Evolutionary conservation across 768 basidiomycete genomes (phyloP).

Genomic region (Termitomyces sp.): DNA sequence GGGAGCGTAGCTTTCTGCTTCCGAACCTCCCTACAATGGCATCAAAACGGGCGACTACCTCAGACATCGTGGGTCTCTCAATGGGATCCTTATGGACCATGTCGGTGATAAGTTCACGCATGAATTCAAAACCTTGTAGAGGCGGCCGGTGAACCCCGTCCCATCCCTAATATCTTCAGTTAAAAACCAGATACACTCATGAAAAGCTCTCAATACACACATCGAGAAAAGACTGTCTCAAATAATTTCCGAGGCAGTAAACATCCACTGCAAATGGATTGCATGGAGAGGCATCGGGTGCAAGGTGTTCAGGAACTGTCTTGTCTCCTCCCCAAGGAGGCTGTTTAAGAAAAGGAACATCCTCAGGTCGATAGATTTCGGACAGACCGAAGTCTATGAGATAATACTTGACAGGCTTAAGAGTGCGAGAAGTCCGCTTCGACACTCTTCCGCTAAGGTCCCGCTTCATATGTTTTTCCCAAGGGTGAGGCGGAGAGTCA

Average conservation of each 20-base stretch:
- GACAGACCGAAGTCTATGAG: constrained; percentile 16
- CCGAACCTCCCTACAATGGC: constrained; percentile 17
- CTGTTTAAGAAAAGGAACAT: constrained; percentile 20
- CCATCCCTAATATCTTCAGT: not conserved
- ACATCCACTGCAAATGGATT: constrained; percentile 34
- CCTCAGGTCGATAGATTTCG: constrained; percentile 16
- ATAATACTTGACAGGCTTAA: not conserved
- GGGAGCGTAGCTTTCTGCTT: constrained; percentile 26
- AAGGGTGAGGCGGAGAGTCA: constrained; percentile 14
- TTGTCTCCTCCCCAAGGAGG: constrained; percentile 37
- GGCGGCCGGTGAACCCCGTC: not conserved
- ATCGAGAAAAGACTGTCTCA: constrained; percentile 20
- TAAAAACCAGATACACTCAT: not conserved
- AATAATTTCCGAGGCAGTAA: constrained; percentile 33
- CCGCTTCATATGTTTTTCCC: not conserved
- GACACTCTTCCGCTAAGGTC: constrained; percentile 1
- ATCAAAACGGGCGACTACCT: constrained; percentile 25
- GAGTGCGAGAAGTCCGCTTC: constrained; percentile 13
- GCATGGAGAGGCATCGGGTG: constrained; percentile 14
- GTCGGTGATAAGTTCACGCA: constrained; percentile 15
- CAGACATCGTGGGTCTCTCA: constrained; percentile 29
- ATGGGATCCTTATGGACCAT: constrained; percentile 26
- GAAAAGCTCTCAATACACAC: not conserved
- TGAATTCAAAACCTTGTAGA: constrained; percentile 19
- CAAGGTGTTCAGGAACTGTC: constrained; percentile 31